Conservation (phyloP, 2,329 filamentous ascomycete species). For the Pseudogymnoascus pannorum region DNA sequence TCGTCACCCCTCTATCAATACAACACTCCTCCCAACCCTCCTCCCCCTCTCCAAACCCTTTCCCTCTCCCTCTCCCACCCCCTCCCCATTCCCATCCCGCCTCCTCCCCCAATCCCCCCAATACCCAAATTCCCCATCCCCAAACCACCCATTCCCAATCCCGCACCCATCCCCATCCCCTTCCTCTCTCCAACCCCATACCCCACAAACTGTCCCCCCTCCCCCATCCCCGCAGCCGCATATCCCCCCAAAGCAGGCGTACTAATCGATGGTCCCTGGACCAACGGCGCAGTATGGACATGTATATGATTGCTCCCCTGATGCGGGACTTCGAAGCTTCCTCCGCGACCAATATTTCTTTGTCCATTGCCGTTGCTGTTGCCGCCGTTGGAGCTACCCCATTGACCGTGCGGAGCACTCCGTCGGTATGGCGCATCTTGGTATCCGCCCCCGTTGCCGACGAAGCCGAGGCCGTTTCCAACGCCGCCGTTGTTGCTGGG, state of each 20-base stretch:
- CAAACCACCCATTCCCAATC: no score
- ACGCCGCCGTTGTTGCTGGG: background rate
- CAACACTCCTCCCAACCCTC: no score
- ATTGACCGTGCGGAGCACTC: background rate
- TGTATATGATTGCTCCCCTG: background rate
- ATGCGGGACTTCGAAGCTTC: background rate
- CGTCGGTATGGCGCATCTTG: background rate
- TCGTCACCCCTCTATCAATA: no score
- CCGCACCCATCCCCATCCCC: no score
- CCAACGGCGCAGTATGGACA: background rate
- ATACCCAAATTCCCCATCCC: no score
- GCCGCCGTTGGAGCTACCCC: background rate
- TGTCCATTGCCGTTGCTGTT: background rate
- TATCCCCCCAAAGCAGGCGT: background rate
- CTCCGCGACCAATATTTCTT: no score
- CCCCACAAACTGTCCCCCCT: background rate
- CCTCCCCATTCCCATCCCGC: no score
- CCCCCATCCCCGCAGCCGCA: background rate
- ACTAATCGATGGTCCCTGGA: background rate
- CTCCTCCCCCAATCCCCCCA: no score
- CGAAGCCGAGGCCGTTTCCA: background rate
- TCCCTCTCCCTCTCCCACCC: no score
- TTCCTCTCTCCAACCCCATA: no score
- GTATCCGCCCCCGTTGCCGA: background rate
- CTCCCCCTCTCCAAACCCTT: no score